Base-by-base conservation (phyloP, 345 rosid genomes). In the Fremontodendron californicum region DNA sequence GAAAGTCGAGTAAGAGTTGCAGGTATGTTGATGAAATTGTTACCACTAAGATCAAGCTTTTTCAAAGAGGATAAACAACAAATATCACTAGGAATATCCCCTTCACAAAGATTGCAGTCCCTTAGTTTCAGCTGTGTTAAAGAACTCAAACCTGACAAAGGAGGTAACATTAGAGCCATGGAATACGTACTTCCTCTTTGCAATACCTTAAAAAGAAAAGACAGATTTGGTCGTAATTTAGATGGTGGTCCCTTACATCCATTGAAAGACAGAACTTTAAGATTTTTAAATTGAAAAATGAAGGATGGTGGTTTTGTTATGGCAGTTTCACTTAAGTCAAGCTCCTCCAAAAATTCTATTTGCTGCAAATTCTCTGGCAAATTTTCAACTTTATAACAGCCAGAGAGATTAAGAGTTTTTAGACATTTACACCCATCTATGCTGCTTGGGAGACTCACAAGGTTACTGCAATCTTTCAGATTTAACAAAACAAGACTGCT, bases 381-480 rank as follows among this genome's bases (percentile, higher is more conserved):
- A 40, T 2, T 21, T 66, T 21, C n/a, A n/a, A n/a, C n/a, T n/a
- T n/a, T n/a, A n/a, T n/a, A n/a, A n/a, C n/a, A n/a, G n/a, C n/a
- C n/a, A 10, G 71, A 21, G 1, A 66, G 19, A 68, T 31, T 54
- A 37, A 86, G 77, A 25, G 29, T 21, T 74, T 58, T 68, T 10
- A 84, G 73, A 68, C 65, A 68, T 55, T 72, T 80, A 46, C 80
- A 71, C 72, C 71, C 75, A 51, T 58, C 57, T 46, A 83, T 39
- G 77, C 74, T 80, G 33, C 52, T 75, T 65, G 87, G 78, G 64
- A 86, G 78, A 43, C 16, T 29, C 57, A 27, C 54, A 39, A 86
- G 43, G 9, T 27, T 76, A 70, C 19, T 70, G 73, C 87, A 82
- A 31, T 82, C 21, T 35, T 11, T 42, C 62, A 86, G 46, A 65